Evolutionary conservation across 192 early-diverging fungal genomes (phyloP), one percentile per base, ranked within the genome.

Genomic region (Linnemannia schmuckeri): DNA sequence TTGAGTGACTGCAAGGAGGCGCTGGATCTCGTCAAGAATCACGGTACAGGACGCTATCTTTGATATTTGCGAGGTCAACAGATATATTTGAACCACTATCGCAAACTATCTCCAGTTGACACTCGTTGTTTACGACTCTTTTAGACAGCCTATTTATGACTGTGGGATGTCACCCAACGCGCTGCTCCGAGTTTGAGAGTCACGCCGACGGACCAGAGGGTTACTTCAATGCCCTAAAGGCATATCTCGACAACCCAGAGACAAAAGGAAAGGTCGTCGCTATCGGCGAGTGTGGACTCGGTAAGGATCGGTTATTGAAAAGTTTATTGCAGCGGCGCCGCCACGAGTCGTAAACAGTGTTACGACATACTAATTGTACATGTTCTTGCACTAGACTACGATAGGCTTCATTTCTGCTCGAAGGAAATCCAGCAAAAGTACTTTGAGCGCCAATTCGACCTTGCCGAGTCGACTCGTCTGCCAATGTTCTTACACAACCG

Each of bases 401-500:
- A 99, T 85, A 93, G 98, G 10, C 88, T 95, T 66, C 91, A 97
- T 9, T 98, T 98, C 84, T 96, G 95, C 35, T 90, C 91, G 54
- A 94, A 93, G 78, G 95, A 95, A 27, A 90, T 89, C 9, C 97
- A 98, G 88, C 81, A 90, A 76, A 92, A 89, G 90, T 93, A 94
- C 80, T 99, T 98, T 92, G 87, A 91, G 72, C 86, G 86, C 6
- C 98, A 99, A 74, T 94, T 97, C 82, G 91, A 93, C 38, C 90
- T 99, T 3, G 93, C 97, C 20, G 89, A 95, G 55, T 79, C 91
- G 38, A 94, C 95, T 27, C 90, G 92, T 0, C 88, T 99, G 82
- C 98, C 98, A 9, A 91, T 99, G 93, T 98, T 99, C 83, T 89
- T 99, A 70, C 98, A 99, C 90, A 91, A 94, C 78, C 93, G 98